Conservation (phyloP, 169 alveolate genomes). For the Toxoplasma gondii region DNA sequence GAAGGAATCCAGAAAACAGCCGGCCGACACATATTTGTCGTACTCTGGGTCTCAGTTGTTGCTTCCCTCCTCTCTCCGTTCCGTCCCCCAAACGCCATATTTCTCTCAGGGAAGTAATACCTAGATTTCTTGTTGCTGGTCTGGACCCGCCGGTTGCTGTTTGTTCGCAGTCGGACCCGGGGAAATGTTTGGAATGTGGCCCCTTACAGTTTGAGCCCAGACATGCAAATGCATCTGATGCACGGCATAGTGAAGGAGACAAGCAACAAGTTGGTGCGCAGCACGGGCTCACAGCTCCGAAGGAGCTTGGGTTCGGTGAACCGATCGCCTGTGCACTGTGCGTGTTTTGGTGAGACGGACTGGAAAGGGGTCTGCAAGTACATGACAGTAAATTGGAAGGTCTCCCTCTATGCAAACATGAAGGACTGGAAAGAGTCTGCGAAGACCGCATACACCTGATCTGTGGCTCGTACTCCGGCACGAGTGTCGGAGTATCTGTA, state of each 20-base stretch:
- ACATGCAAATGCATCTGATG: no score
- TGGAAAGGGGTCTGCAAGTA: neutral
- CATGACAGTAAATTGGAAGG: neutral
- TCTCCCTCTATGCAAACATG: neutral
- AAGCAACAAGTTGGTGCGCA: neutral
- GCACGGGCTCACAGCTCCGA: neutral
- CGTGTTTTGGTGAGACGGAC: no score
- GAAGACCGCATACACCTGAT: neutral
- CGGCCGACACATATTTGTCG: conserved; percentile 19
- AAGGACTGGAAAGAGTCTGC: neutral
- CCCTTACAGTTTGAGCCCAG: no score
- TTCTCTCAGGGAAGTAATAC: neutral
- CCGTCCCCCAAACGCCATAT: neutral
- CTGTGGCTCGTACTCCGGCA: neutral
- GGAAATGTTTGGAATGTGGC: no score
- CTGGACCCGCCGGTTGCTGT: neutral
- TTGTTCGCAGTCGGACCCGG: neutral
- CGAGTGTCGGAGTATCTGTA: neutral
- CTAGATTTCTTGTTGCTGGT: neutral
- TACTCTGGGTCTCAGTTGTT: neutral
- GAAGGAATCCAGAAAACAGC: conserved; percentile 9
- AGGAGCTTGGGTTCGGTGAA: neutral
- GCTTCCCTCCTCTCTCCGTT: neutral
- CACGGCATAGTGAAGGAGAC: no score
- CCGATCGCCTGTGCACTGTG: no score